Base-by-base conservation (phyloP, 441 rosid genomes). In the Jatropha multifida region DNA sequence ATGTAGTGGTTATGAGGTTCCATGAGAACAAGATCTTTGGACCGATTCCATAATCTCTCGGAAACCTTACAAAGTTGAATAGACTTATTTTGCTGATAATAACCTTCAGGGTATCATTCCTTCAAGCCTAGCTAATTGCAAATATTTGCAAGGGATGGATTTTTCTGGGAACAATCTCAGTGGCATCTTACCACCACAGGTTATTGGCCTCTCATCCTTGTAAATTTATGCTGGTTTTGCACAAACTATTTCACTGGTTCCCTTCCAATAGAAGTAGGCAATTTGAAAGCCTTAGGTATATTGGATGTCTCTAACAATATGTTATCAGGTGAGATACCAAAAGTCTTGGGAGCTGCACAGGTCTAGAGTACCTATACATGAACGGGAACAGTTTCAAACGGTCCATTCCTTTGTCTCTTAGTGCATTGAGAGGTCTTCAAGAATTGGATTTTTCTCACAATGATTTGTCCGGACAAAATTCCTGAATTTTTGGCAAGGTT, bases 11-110 rank as follows among this genome's bases (percentile, higher is more conserved):
- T 38, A 11, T 83, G 48, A 44, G 10, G 5, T 9, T 79, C 9
- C 7, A 52, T 0, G 1, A 2, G 13, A 83, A 85, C 51, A 20
- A 37, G 4, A 40, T 85, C 8, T 68, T 79, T 5, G 89, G 88
- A 10, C 26, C 72, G 32, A 86, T 87, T 69, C 88, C 90, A 10
- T 37, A 73, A 2, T 73, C 82, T 9, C n/a, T 87, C 20, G 86
- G 85, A 0, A 88, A 85, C 13, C 56, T 81, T 40, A 75, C 80
- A 51, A 5, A 41, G n/a, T 64, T 84, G 8, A 51, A 63, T 14
- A 40, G 14, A 9, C 38, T 82, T 0, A 1, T 42, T 52, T 88
- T 67, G 0, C n/a, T 0, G 7, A 7, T 38, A 88, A 88, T 64
- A 75, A 17, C 17, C 67, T 86, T 8, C 80, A 69, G 32, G 89